phyloP scores from a whole-genome alignment of 495 filamentous ascomycete species.

The Neurospora sp. region DNA sequence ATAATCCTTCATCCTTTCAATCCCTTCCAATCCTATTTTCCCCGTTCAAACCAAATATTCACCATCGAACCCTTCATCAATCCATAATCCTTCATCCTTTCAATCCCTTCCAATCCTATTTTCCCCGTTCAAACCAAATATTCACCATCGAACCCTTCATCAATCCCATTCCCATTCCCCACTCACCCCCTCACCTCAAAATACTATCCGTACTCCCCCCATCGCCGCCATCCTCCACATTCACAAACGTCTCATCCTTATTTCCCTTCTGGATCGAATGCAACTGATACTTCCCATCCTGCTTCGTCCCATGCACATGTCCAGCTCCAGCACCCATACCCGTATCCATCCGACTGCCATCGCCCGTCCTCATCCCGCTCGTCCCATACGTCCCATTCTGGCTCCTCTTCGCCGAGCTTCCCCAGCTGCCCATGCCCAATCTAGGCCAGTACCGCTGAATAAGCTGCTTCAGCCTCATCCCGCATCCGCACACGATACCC shows the following conservation, averaged over 20 bases:
- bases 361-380: neutral
- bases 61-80: too few relatives aligned
- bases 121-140: too few relatives aligned
- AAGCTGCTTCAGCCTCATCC: slow-evolving; percentile 15
- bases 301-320: neutral
- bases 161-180: too few relatives aligned
- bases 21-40: too few relatives aligned
- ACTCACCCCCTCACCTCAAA: neutral
- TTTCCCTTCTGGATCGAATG: slow-evolving; percentile 10
- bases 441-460: slow-evolving; percentile 7
- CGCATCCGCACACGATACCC: slow-evolving; percentile 27
- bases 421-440: slow-evolving; percentile 5
- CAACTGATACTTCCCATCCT: slow-evolving; percentile 8
- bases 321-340: neutral
- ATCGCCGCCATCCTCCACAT: neutral
- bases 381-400: neutral
- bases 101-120: too few relatives aligned
- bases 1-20: too few relatives aligned
- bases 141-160: too few relatives aligned
- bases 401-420: neutral
- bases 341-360: neutral
- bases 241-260: neutral
- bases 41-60: too few relatives aligned
- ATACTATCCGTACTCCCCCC: slow-evolving; percentile 1
- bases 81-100: too few relatives aligned